A percentile compares a stretch with the other conserved stretches of the same genome.
Conservation (phyloP, 371 early-diverging fungal genomes). For the Umbelopsis sp. region DNA sequence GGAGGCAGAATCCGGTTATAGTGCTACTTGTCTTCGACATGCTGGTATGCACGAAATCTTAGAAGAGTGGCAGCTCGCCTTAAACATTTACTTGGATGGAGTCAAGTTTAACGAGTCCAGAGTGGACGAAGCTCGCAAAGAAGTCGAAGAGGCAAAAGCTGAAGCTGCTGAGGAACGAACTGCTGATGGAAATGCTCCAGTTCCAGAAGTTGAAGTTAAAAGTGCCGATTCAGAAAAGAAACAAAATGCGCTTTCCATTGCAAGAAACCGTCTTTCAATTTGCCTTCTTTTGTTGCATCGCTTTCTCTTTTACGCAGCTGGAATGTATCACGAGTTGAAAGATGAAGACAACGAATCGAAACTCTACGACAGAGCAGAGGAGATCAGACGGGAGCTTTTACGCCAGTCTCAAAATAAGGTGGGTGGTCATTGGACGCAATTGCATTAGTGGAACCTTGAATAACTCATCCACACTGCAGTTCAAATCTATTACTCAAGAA, state of each 20-base stretch:
- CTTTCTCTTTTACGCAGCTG: slow-evolving; percentile 63
- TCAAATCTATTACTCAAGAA: slow-evolving; percentile 6
- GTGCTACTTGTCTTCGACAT: slow-evolving; percentile 23
- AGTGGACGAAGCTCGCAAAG: slow-evolving; percentile 15
- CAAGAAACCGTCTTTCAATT: slow-evolving; percentile 22
- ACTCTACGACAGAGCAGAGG: slow-evolving; percentile 56
- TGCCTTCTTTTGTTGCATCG: slow-evolving; percentile 64
- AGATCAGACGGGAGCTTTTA: slow-evolving; percentile 46
- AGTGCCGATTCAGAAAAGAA: background rate
- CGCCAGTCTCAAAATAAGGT: slow-evolving; percentile 32
- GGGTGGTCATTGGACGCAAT: background rate
- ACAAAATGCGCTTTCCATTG: background rate
- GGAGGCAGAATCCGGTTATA: slow-evolving; percentile 19
- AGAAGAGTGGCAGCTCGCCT: slow-evolving; percentile 24
- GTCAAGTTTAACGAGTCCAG: slow-evolving; percentile 18
- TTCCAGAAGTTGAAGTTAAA: background rate
- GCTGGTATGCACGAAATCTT: slow-evolving; percentile 43
- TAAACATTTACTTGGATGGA: slow-evolving; percentile 23
- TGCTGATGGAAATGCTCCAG: background rate
- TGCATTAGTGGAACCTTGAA: background rate
- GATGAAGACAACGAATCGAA: slow-evolving; percentile 37
- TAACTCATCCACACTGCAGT: background rate
- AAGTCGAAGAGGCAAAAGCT: slow-evolving; percentile 24
- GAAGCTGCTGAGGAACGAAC: background rate
- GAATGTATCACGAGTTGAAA: slow-evolving; percentile 47